These are phyloP conservation scores for Hygrophoropsis aurantiaca DNA, from an alignment of 768 basidiomycete genomes.

Conservation along the genomic window DNA sequence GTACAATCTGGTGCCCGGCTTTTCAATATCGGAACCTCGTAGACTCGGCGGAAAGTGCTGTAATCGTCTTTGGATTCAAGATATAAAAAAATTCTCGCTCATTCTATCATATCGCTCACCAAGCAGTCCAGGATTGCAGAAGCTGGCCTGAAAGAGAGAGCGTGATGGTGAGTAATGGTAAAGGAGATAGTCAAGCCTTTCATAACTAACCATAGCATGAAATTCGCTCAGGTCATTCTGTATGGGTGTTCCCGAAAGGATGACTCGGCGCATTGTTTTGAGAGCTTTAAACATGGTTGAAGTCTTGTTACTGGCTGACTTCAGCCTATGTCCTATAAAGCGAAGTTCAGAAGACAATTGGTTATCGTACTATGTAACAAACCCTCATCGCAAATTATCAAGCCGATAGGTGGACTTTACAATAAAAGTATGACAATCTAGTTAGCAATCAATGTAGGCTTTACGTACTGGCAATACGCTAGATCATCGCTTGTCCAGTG, in stretches of 20 bases:
- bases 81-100: neutral
- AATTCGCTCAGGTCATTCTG: slow-evolving; percentile 96
- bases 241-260: slow-evolving; percentile 94
- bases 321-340: slow-evolving; percentile 80
- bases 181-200: neutral
- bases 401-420: slow-evolving; percentile 80
- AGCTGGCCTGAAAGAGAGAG: slow-evolving; percentile 63
- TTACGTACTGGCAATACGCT: slow-evolving; percentile 60
- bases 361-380: neutral
- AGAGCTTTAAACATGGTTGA: slow-evolving; percentile 81
- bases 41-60: slow-evolving; percentile 72
- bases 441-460: neutral
- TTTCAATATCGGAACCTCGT: slow-evolving; percentile 84
- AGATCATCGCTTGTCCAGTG: slow-evolving; percentile 47
- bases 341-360: slow-evolving; percentile 1
- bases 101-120: slow-evolving; percentile 41
- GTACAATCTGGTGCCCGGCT: slow-evolving; percentile 79
- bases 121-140: slow-evolving; percentile 90
- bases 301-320: slow-evolving; percentile 90
- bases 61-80: slow-evolving; percentile 60
- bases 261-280: slow-evolving; percentile 73
- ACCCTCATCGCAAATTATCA: slow-evolving; percentile 97
- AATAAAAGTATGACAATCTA: neutral
- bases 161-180: neutral
- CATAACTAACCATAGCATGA: slow-evolving; percentile 83